Evolutionary conservation across 805 yeast species (phyloP), one percentile per base, ranked within the genome.

Genomic region (Candida succiphila): DNA sequence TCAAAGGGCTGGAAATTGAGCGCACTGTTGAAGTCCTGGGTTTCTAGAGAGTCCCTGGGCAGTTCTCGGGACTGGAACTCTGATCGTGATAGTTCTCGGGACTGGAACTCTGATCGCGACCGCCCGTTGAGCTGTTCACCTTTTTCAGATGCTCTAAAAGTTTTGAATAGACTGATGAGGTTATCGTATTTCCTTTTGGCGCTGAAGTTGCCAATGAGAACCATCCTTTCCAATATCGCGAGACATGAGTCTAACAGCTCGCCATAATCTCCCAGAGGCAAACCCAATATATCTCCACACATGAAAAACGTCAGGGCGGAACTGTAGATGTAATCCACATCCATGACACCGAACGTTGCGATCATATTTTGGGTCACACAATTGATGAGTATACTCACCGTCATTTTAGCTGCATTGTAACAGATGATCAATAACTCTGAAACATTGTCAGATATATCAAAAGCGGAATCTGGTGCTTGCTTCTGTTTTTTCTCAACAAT

Each of bases 291-390:
- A 32, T 45, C 48, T 13, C 52, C 51, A 35, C 51, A 47, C 39
- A 51, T 48, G 37, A 51, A 49, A 15, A 48, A 46, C 1, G 54
- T 44, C 31, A 49, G 31, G 16, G 48, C 38, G 2, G 54, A 46
- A 31, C 51, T 48, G 33, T 46, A 48, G 17, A 49, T 29, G 30
- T 51, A 51, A 35, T 51, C 54, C 25, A 49, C 37, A 37, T 51
- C 56, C 50, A 51, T 44, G n/a, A 48, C 48, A 17, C 53, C 56
- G 38, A 41, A 49, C 3, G 41, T 33, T 3, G 54, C 56, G 18
- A 51, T 25, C 17, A 43, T 40, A 9, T 40, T 40, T 14, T 46
- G 45, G 25, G 43, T 42, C 32, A 38, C 37, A 30, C 49, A 43
- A 5, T 39, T 33, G 6, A 30, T 34, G 10, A 45, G 29, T 12